Base-by-base conservation (phyloP, 1,139 yeast genomes). In the Taphrina sp. region DNA sequence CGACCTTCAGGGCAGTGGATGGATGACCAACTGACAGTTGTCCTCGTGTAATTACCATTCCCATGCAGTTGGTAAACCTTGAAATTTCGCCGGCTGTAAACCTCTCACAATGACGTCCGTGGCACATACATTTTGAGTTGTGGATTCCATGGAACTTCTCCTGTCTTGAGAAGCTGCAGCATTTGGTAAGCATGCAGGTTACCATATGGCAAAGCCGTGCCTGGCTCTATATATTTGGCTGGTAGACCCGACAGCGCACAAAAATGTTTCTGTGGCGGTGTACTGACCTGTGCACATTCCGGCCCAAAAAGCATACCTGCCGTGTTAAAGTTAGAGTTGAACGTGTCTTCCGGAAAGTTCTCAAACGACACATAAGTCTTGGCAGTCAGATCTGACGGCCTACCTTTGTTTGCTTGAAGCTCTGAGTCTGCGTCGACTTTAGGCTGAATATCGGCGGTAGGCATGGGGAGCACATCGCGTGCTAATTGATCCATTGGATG, bases 191-290 rank as follows among this genome's bases (percentile, higher is more conserved):
- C 54, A 12, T 23, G 34, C 12, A 42, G 31, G 22, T 43, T 34
- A 8, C 36, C 51, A 19, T 43, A 44, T 10, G 23, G 20, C 8
- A 57, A 16, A 4, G 58, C 59, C 5, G 59, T 51, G 23, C 26
- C 10, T 3, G 59, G 59, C n/a, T 57, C 59, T 23, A 20, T 31
- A 20, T 57, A 57, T 24, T 35, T 37, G 16, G 59, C 53, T 12
- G 33, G 31, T 2, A 34, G 52, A 4, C 59, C 59, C 10, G 57
- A 44, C 8, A 57, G 36, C 22, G 57, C 33, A 45, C 59, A 57
- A 5, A 37, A 2, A 8, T 24, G 24, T 24, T 38, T 28, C 16
- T 19, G 23, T 8, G 45, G 49, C 12, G 31, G 26, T 4, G 12
- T 43, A 12, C 20, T 23, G 33, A 20, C 19, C 22, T 37, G 14